These are phyloP conservation scores for Microdochium paspali DNA, from an alignment of 2,329 filamentous ascomycete species.

Conservation along the genomic window DNA sequence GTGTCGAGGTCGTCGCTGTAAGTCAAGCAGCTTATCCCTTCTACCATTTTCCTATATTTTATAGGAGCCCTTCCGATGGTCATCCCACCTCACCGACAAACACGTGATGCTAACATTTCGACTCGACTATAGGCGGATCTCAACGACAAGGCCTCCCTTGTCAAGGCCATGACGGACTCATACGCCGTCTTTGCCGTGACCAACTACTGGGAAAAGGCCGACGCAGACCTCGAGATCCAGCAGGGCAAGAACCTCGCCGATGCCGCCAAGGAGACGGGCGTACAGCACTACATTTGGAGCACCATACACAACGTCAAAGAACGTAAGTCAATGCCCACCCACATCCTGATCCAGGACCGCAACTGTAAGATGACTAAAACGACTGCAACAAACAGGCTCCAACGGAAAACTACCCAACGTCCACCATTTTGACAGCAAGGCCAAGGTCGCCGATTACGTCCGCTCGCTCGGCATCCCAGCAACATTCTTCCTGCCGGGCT, in stretches of 20 bases:
- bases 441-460: conserved; percentile 44
- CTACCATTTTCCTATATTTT: too few species aligned
- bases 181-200: conserved; percentile 43
- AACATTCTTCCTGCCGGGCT: conserved; percentile 41
- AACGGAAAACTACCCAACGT: conserved; percentile 29
- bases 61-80: too few species aligned
- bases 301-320: conserved; percentile 29
- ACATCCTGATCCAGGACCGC: neutral
- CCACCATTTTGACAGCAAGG: conserved; percentile 48
- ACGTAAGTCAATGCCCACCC: conserved; percentile 16
- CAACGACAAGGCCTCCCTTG: conserved; percentile 32
- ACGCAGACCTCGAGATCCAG: conserved; percentile 28
- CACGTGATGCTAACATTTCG: neutral
- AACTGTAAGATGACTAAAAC: neutral
- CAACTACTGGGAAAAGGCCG: conserved; percentile 37
- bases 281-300: conserved; percentile 34
- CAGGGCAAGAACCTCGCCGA: conserved; percentile 39
- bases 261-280: conserved; percentile 30
- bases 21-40: conserved; percentile 8
- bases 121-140: conserved; percentile 32
- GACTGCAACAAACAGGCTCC: conserved; percentile 16
- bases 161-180: conserved; percentile 32
- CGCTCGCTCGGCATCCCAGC: conserved; percentile 32
- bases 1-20: conserved; percentile 38
- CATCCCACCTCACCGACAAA: neutral